Evolutionary conservation across 2,329 filamentous ascomycete species (phyloP).

Genomic region (Trichoderma sp.): DNA sequence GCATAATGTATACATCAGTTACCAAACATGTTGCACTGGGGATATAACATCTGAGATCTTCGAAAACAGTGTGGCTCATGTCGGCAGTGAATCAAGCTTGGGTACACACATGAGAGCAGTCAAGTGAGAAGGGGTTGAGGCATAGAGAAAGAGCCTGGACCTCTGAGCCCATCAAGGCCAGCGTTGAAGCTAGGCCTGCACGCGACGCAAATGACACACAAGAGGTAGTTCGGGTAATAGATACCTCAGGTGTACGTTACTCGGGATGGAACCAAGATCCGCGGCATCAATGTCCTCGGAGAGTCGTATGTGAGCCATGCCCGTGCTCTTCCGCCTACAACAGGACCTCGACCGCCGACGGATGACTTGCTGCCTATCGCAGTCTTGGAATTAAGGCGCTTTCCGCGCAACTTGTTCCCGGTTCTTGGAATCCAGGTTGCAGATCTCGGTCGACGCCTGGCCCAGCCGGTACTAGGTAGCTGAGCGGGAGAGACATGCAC

Average conservation of each 20-base stretch:
- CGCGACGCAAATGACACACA: too few relatives aligned
- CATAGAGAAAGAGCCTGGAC: neutral
- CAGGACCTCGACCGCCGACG: neutral
- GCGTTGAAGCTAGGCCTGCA: too few relatives aligned
- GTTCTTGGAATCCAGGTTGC: constrained; percentile 6
- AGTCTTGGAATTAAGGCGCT: neutral
- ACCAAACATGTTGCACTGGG: neutral
- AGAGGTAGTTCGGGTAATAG: too few relatives aligned
- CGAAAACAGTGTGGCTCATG: neutral
- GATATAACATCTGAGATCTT: too few relatives aligned
- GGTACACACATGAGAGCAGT: neutral
- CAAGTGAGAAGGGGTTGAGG: too few relatives aligned
- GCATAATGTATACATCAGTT: neutral
- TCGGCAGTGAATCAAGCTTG: neutral
- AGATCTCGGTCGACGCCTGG: neutral
- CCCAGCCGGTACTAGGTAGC: neutral
- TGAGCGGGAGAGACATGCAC: constrained; percentile 6
- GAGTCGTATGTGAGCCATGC: too few relatives aligned
- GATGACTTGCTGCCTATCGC: neutral
- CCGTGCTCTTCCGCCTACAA: too few relatives aligned
- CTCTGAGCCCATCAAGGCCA: too few relatives aligned
- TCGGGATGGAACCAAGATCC: too few relatives aligned
- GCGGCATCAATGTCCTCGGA: too few relatives aligned
- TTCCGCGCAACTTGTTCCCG: constrained; percentile 4
- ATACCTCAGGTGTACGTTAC: too few relatives aligned